phyloP scores from a whole-genome alignment of 345 rosid genomes.

The Combretum micranthum region DNA sequence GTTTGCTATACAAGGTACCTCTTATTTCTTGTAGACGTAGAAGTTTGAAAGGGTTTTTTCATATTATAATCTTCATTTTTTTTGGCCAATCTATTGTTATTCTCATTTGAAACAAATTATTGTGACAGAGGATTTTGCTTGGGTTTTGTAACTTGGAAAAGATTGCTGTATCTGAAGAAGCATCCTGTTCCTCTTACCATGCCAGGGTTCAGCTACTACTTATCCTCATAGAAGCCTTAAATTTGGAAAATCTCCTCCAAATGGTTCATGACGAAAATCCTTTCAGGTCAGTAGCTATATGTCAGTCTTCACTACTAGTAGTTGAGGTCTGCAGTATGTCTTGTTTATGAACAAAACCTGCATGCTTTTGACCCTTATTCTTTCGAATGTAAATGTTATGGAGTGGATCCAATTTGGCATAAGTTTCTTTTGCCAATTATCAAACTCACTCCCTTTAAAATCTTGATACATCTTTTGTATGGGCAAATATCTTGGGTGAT shows the following conservation, averaged over 20 bases:
- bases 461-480: too few relatives aligned
- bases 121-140: constrained; percentile 55
- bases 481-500: too few relatives aligned
- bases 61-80: too few relatives aligned
- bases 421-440: too few relatives aligned
- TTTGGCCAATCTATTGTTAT: constrained; percentile 16
- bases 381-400: too few relatives aligned
- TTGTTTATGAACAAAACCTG: too few relatives aligned
- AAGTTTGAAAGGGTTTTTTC: constrained; percentile 7
- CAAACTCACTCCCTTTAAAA: too few relatives aligned
- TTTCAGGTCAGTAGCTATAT: constrained; percentile 46
- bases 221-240: constrained; percentile 70
- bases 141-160: constrained; percentile 61
- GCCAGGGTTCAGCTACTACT: constrained; percentile 69
- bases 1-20: constrained; percentile 65
- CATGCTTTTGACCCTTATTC: too few relatives aligned
- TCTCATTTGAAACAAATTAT: constrained; percentile 14
- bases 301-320: constrained; percentile 1
- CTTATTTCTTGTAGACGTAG: constrained; percentile 14
- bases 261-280: constrained; percentile 79
- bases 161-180: constrained; percentile 69
- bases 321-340: neutral
- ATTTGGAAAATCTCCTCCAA: constrained; percentile 79
- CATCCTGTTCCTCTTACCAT: constrained; percentile 48
- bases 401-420: too few relatives aligned